Evolutionary conservation across 1,139 yeast species (phyloP), one percentile per base, ranked within the genome.

Genomic region (Lodderomyces jiufengensis): DNA sequence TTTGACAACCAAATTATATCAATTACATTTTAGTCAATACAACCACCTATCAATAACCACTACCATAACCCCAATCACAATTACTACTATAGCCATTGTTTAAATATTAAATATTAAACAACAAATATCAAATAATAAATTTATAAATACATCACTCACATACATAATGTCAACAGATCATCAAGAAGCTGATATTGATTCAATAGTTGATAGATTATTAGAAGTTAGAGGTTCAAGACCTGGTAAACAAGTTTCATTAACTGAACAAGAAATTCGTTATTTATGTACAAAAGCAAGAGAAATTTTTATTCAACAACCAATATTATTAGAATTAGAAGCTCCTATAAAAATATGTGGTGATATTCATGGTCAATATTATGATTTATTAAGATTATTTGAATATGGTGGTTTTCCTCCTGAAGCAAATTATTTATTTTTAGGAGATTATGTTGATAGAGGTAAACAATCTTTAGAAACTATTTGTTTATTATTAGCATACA

Each of bases 401-500:
- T 88, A 90, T 57, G 97, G 97, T 50, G 98, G 97, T 5, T 92
- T 90, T 73, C 97, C 97, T 3, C 97, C 97, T n/a, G 96, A 88
- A 62, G 95, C 97, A 22, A 90, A 90, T 67, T 90, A 90, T 64
- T 72, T 90, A 53, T 92, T 92, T 59, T 69, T 92, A 45, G 98
- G 98, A 46, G 98, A 90, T 66, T 90, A 90, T 58, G 98, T 90
- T 49, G 98, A 90, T 70, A 82, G 98, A 73, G 98, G 98, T 54
- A 90, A 88, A 61, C 97, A 90, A 69, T 85, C 95, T 24, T 70
- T 90, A 51, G 97, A 90, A 64, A 90, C 97, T 12, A 90, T 90
- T 55, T 88, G 97, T 62, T 70, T 90, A 47, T 71, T 90, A 53
- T 76, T 90, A 59, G 97, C 97, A 36, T 90, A 92, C 70, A 90